phyloP scores from a whole-genome alignment of 495 filamentous ascomycete genomes.

The Podospora bellae-mahoneyi region DNA sequence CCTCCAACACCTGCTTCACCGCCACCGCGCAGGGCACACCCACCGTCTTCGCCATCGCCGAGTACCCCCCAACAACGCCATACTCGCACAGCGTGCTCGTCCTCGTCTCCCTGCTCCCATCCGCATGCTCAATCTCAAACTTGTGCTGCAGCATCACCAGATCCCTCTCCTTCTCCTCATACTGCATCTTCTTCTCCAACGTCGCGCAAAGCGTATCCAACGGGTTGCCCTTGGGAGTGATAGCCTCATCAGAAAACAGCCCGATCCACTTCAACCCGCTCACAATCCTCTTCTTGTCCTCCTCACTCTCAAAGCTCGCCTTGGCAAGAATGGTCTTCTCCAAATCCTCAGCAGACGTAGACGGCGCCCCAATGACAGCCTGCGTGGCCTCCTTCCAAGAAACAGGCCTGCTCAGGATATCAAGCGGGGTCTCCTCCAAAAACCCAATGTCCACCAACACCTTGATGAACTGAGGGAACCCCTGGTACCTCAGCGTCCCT shows the following conservation, averaged over 20 bases:
- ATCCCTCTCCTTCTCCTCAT: conserved; percentile 77
- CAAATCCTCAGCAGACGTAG: conserved; percentile 62
- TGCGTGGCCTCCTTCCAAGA: conserved; percentile 80
- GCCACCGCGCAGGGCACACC: conserved; percentile 49
- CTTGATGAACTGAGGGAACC: conserved; percentile 85
- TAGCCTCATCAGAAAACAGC: conserved; percentile 72
- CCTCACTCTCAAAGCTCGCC: conserved; percentile 63
- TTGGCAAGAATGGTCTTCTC: conserved; percentile 69
- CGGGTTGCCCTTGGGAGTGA: conserved; percentile 72
- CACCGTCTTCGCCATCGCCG: conserved; percentile 74
- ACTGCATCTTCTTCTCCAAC: conserved; percentile 90
- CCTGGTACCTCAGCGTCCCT: conserved; percentile 78
- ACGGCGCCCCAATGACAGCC: conserved; percentile 65
- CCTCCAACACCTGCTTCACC: conserved; percentile 78
- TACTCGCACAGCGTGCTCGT: conserved; percentile 85
- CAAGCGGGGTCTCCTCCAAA: conserved; percentile 62
- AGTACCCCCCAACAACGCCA: conserved; percentile 77
- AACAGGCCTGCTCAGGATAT: conserved; percentile 58
- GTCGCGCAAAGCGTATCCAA: conserved; percentile 87
- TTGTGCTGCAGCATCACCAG: conserved; percentile 82
- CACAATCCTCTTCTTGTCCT: conserved; percentile 75
- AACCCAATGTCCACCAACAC: conserved; percentile 85
- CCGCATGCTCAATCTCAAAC: conserved; percentile 82
- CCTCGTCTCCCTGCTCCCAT: conserved; percentile 64
- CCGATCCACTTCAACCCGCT: conserved; percentile 81